Conservation (phyloP, 2,329 filamentous ascomycete genomes). For the Aureobasidium sp. region DNA sequence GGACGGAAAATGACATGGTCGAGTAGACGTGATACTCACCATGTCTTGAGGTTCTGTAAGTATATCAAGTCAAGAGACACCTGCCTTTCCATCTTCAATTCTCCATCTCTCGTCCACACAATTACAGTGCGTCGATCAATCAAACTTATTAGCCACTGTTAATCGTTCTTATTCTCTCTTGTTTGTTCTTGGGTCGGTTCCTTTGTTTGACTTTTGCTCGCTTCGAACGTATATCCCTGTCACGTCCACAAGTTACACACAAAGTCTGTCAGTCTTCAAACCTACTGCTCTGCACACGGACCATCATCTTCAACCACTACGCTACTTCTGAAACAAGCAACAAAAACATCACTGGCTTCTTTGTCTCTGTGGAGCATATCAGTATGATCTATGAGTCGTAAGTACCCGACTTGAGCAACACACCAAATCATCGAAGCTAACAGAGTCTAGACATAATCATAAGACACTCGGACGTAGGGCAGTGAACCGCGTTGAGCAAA, state of each 20-base stretch:
- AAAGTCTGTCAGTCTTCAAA: neutral
- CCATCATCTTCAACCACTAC: neutral
- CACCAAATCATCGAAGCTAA: neutral
- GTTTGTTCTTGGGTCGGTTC: neutral
- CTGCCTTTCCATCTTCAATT: neutral
- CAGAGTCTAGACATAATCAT: neutral
- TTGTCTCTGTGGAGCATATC: neutral
- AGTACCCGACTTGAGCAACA: neutral
- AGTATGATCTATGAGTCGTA: neutral
- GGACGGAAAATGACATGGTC: neutral
- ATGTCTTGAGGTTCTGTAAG: neutral
- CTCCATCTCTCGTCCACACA: neutral
- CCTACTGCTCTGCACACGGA: neutral
- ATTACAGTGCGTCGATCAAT: neutral
- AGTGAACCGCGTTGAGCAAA: neutral
- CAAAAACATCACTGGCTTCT: neutral
- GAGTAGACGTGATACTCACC: neutral
- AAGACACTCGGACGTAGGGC: neutral
- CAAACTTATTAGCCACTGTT: neutral
- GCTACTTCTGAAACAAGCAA: too few species aligned
- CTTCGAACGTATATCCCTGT: neutral
- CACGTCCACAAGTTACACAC: neutral
- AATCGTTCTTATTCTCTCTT: neutral
- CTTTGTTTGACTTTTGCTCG: neutral
- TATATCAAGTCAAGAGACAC: conserved; percentile 4